Evolutionary conservation across 768 basidiomycete genomes (phyloP).

Genomic region (Pisolithus marmoratus): DNA sequence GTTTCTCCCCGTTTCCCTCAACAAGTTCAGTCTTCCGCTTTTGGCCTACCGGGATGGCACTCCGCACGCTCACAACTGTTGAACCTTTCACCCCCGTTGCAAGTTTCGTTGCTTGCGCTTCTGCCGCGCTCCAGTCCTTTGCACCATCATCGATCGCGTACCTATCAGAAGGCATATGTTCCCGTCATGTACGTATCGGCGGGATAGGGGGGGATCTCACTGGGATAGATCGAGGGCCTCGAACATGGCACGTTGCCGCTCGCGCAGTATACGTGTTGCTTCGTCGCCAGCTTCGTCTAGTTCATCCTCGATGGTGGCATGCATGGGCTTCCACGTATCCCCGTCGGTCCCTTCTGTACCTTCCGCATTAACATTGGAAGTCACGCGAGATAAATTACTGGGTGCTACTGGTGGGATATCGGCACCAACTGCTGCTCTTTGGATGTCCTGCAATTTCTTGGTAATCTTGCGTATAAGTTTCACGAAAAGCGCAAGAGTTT

Average conservation of each 20-base stretch:
- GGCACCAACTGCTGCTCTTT: conserved; percentile 69
- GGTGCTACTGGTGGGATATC: conserved; percentile 45
- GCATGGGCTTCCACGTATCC: conserved; percentile 39
- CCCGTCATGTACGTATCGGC: conserved; percentile 7
- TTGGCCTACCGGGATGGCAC: conserved; percentile 33
- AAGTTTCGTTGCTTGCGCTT: conserved; percentile 60
- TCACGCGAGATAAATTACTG: conserved; percentile 5
- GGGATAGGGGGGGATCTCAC: conserved; percentile 43
- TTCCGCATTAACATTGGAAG: conserved; percentile 10
- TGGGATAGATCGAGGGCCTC: conserved; percentile 81
- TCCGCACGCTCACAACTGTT: conserved; percentile 75
- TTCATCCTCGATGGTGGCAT: conserved; percentile 54
- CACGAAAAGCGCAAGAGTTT: conserved; percentile 84
- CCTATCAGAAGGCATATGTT: conserved; percentile 31
- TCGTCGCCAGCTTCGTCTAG: conserved; percentile 72
- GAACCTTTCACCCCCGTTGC: conserved; percentile 43
- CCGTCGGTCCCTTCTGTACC: conserved; percentile 9
- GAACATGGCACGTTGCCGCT: conserved; percentile 84
- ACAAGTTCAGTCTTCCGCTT: conserved; percentile 55
- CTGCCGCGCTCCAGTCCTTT: conserved; percentile 71
- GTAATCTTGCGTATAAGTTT: conserved; percentile 86
- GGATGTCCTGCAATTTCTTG: conserved; percentile 68
- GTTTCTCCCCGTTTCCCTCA: conserved; percentile 31
- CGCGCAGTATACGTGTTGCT: conserved; percentile 45
- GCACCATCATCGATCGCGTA: conserved; percentile 68